Conservation (phyloP, 1,284 basidiomycete species). For the Ceratobasidium sp. region DNA sequence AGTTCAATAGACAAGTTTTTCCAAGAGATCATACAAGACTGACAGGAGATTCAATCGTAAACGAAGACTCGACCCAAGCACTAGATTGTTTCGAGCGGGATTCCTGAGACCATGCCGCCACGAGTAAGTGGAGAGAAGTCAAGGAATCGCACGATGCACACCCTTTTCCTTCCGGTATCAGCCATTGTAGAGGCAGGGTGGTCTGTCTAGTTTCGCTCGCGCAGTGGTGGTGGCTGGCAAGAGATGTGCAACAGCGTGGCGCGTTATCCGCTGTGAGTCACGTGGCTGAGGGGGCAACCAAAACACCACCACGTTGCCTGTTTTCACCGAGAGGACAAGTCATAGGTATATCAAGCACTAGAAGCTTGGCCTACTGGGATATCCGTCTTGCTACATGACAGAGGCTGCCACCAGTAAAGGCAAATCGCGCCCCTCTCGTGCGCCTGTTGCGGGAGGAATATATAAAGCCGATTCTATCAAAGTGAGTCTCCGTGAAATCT, state of each 20-base stretch:
- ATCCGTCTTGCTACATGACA: conserved; percentile 10
- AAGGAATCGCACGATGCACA: background rate
- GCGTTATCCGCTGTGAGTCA: background rate
- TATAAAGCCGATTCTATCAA: conserved; percentile 41
- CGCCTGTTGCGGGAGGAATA: conserved; percentile 33
- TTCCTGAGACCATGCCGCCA: conserved; percentile 2
- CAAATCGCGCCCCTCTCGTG: conserved; percentile 33
- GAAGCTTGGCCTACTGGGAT: background rate
- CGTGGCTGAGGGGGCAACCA: background rate
- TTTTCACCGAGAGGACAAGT: too few relatives aligned
- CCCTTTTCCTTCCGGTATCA: background rate
- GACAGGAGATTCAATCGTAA: conserved; percentile 30
- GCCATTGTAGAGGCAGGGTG: background rate
- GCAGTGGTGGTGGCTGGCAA: conserved; percentile 5
- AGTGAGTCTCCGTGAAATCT: background rate
- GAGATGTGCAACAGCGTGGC: background rate
- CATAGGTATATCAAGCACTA: background rate
- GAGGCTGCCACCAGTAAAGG: conserved; percentile 29
- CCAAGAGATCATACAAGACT: conserved; percentile 11
- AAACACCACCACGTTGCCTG: background rate
- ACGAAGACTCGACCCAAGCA: conserved; percentile 39
- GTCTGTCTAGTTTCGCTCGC: background rate
- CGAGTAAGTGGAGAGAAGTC: background rate
- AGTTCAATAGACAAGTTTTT: background rate
- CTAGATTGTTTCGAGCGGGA: conserved; percentile 11